Evolutionary conservation across 108 stramenopile genomes (phyloP), one percentile per base, ranked within the genome.

Genomic region (Pseudonitzschia multiseries): DNA sequence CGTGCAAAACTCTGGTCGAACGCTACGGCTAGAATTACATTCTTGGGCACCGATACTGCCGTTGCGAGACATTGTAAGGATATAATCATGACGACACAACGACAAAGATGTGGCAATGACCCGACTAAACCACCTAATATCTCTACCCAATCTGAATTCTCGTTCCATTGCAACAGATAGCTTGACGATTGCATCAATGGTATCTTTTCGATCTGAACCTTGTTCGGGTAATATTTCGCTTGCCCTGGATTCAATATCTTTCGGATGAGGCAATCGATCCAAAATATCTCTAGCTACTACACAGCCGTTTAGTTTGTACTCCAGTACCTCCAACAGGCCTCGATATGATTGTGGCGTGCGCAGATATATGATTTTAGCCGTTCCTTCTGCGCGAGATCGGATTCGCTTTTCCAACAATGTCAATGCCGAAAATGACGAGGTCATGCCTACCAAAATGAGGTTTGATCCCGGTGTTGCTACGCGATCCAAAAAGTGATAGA

Each of bases 401-500:
- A 93, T 89, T 56, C 94, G 81, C 78, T 95, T 95, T 80, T 95
- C 94, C 53, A 91, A 74, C 29, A 74, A 61, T 31, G 56, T 71
- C 36, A 86, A 54, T 1, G 78, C 60, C 0, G 78, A 59, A 40
- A 90, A 83, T 50, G 84, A 64, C 4, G 85, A 81, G 8, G 90
- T 89, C 33, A 89, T 73, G 0, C 92, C 94, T 42, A 95, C 81
- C 18, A 95, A 64, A 42, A 83, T 78, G 4, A 95, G 69, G 17
- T 80, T 73, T 29, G 81, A 89, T 13, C 87, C 85, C 40, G 82
- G 85, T 43, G 84, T 83, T 0, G 92, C 89, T 22, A 93, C 90
- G 24, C 94, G 82, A 75, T 95, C 94, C 61, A 95, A 70, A 22
- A 95, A 68, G 75, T 95, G 90, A 77, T 95, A 95, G 31, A 95